phyloP scores from a whole-genome alignment of 257 asterid genomes.

The Fraxinus cuspidata region DNA sequence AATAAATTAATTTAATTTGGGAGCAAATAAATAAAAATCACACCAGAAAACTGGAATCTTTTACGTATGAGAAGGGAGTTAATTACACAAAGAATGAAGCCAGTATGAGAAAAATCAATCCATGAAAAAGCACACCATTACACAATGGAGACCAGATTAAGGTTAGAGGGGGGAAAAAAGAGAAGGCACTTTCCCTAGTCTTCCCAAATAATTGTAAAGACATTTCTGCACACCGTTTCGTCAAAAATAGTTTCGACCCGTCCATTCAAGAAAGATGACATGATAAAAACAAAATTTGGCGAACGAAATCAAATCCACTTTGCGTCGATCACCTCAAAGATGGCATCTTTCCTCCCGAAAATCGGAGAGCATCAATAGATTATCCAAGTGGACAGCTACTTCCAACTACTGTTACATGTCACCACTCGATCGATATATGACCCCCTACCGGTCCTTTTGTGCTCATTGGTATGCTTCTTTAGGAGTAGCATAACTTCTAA shows the following conservation, averaged over 20 bases:
- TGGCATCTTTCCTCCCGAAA: constrained; percentile 23
- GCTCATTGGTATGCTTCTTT: constrained; percentile 51
- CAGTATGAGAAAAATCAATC: constrained; percentile 17
- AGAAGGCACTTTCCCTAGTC: constrained; percentile 24
- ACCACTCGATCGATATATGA: constrained; percentile 6
- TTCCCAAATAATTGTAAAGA: constrained; percentile 28
- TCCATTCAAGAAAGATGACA: constrained; percentile 16
- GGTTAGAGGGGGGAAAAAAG: constrained; percentile 20
- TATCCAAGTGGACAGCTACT: constrained; percentile 21
- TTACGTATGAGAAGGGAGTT: not conserved
- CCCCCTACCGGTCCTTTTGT: not conserved
- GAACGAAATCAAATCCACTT: constrained; percentile 27
- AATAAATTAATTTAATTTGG: not conserved
- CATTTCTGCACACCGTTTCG: constrained; percentile 30
- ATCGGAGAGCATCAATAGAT: constrained; percentile 31
- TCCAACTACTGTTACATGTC: constrained; percentile 35
- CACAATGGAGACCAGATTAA: constrained; percentile 30
- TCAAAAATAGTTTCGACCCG: constrained; percentile 26
- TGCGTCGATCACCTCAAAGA: constrained; percentile 14
- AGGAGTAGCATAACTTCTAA: constrained; percentile 37
- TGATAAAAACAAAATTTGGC: constrained; percentile 25
- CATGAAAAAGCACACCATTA: constrained; percentile 38
- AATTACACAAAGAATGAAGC: constrained; percentile 40
- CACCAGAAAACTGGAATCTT: not conserved
- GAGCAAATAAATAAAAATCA: not conserved